Evolutionary conservation across 176 grass and related monocot species (phyloP).

Genomic region (Pontederia crassipes): DNA sequence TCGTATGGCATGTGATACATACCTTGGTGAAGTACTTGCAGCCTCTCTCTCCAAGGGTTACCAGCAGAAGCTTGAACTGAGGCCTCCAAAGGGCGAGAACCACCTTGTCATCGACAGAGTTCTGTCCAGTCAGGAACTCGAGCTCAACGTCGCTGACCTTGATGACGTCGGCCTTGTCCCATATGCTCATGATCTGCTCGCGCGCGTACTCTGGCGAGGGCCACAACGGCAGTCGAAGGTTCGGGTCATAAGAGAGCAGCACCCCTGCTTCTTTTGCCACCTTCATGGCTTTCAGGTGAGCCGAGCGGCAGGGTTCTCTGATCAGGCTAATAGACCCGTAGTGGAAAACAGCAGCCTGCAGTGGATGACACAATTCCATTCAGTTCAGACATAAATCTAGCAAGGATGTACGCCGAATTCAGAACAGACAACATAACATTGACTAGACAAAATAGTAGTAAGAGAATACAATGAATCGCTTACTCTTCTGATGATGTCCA

Average conservation of each 20-base stretch:
- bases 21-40: not conserved
- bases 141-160: not conserved
- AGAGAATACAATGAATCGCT: not conserved
- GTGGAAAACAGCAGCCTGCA: not conserved
- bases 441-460: too few relatives aligned
- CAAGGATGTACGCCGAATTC: too few relatives aligned
- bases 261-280: not conserved
- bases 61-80: not conserved
- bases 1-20: not conserved
- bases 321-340: too few relatives aligned
- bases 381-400: too few relatives aligned
- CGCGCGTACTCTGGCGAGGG: not conserved
- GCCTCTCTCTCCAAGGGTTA: not conserved
- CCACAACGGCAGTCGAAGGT: not conserved
- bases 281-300: too few relatives aligned
- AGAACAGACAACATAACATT: too few relatives aligned
- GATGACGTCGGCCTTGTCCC: not conserved
- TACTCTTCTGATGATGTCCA: slow-evolving; percentile 4
- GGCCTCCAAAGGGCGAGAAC: not conserved
- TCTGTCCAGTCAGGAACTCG: not conserved
- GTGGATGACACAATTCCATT: too few relatives aligned
- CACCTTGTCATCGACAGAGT: not conserved
- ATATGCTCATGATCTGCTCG: not conserved
- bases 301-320: too few relatives aligned
- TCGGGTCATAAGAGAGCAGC: not conserved